Evolutionary conservation across 495 filamentous ascomycete species (phyloP).

Genomic region (Hypoxylon perforatum): DNA sequence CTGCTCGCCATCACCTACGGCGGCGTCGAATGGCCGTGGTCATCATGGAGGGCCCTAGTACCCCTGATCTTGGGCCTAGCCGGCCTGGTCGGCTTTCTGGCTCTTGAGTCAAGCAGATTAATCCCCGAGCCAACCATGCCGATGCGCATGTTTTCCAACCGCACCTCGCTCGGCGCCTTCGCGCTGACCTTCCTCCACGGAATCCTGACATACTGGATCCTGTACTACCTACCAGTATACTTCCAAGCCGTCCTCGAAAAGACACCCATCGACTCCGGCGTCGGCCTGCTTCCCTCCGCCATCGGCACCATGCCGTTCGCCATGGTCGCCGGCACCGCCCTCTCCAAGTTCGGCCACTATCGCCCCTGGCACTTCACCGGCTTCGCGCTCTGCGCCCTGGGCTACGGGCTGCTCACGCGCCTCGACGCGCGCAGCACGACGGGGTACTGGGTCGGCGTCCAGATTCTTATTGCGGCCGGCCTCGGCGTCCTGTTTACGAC

Average conservation of each 20-base stretch:
- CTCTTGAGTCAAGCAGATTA: neutral
- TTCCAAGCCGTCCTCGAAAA: conserved; percentile 64
- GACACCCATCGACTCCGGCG: conserved; percentile 59
- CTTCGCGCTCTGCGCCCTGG: conserved; percentile 54
- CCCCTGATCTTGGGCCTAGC: conserved; percentile 34
- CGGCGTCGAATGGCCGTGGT: conserved; percentile 58
- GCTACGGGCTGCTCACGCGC: conserved; percentile 52
- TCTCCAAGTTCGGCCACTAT: conserved; percentile 61
- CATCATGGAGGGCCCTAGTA: conserved; percentile 57
- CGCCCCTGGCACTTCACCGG: conserved; percentile 66
- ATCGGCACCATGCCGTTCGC: conserved; percentile 46
- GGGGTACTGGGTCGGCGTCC: conserved; percentile 38
- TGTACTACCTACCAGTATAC: conserved; percentile 72
- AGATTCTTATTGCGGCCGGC: conserved; percentile 23
- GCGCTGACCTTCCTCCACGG: conserved; percentile 36
- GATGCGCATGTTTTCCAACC: conserved; percentile 61
- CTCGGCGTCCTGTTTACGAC: conserved; percentile 32
- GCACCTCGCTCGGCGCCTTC: conserved; percentile 61
- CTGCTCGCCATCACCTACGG: conserved; percentile 65
- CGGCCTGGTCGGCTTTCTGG: neutral
- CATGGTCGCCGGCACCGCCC: conserved; percentile 55
- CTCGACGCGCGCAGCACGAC: conserved; percentile 39
- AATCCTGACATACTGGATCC: conserved; percentile 50
- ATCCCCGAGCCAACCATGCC: conserved; percentile 46
- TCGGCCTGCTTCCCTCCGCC: conserved; percentile 56